Evolutionary conservation across 2,329 filamentous ascomycete genomes (phyloP).

Genomic region (Colletotrichum theobromicola): DNA sequence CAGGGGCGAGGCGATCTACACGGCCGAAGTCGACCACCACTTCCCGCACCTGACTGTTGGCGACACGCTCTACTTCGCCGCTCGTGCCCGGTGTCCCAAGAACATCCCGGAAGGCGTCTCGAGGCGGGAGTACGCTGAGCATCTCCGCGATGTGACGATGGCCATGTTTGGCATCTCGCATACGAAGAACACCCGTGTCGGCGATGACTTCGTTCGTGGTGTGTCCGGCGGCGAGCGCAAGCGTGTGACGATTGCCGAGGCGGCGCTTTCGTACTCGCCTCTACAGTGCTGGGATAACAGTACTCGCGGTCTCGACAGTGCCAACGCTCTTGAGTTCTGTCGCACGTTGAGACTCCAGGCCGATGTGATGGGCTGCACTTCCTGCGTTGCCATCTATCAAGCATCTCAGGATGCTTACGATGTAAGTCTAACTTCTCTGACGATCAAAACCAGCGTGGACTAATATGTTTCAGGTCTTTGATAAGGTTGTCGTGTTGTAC

Average conservation of each 20-base stretch:
- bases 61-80: slow-evolving; percentile 67
- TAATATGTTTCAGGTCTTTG: slow-evolving; percentile 49
- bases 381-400: slow-evolving; percentile 58
- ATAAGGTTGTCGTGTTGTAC: slow-evolving; percentile 71
- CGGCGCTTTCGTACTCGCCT: slow-evolving; percentile 30
- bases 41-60: slow-evolving; percentile 65
- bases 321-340: slow-evolving; percentile 24
- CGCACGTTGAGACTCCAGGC: slow-evolving; percentile 29
- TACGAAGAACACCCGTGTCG: slow-evolving; percentile 57
- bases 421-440: slow-evolving; percentile 12
- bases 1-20: slow-evolving; percentile 70
- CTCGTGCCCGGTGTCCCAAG: slow-evolving; percentile 55
- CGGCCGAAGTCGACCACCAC: slow-evolving; percentile 68
- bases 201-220: slow-evolving; percentile 59
- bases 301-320: slow-evolving; percentile 49
- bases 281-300: slow-evolving; percentile 47
- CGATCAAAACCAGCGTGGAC: accelerated
- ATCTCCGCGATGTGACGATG: slow-evolving; percentile 59
- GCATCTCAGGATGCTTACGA: slow-evolving; percentile 65
- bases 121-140: slow-evolving; percentile 45
- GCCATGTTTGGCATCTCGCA: slow-evolving; percentile 60
- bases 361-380: slow-evolving; percentile 28
- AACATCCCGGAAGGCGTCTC: slow-evolving; percentile 51
- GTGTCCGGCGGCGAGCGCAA: slow-evolving; percentile 59
- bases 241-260: slow-evolving; percentile 42